Evolutionary conservation across 2,329 filamentous ascomycete species (phyloP).

Genomic region (Knufia petricola): DNA sequence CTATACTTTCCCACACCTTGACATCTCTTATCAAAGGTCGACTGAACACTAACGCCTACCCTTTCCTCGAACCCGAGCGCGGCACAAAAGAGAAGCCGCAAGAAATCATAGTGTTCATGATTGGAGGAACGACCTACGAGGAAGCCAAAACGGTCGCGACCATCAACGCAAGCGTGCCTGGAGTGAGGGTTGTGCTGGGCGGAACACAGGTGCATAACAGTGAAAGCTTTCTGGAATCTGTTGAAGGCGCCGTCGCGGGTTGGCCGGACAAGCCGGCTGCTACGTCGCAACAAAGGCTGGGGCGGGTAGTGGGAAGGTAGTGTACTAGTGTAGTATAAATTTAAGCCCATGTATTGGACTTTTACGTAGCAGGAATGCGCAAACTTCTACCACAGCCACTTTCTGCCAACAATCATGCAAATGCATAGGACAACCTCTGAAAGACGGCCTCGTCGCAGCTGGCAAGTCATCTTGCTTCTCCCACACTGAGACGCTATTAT

Average conservation of each 20-base stretch:
- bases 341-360: neutral
- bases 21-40: constrained; percentile 91
- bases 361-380: no score
- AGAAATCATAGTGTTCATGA: constrained; percentile 88
- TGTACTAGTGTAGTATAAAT: constrained; percentile 6
- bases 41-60: constrained; percentile 76
- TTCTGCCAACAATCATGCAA: no score
- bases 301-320: constrained; percentile 31
- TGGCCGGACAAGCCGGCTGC: constrained; percentile 65
- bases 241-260: constrained; percentile 73
- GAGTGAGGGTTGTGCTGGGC: constrained; percentile 78
- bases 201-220: constrained; percentile 86
- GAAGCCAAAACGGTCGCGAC: constrained; percentile 95
- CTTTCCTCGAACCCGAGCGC: constrained; percentile 81
- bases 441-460: no score
- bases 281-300: constrained; percentile 53
- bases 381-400: no score
- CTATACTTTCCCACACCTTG: constrained; percentile 73
- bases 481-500: no score
- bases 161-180: constrained; percentile 82
- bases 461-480: no score
- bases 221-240: constrained; percentile 76
- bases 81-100: constrained; percentile 90
- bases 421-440: no score
- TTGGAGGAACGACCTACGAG: constrained; percentile 90